Base-by-base conservation (phyloP, 768 basidiomycete species). In the Amanita phalloides region DNA sequence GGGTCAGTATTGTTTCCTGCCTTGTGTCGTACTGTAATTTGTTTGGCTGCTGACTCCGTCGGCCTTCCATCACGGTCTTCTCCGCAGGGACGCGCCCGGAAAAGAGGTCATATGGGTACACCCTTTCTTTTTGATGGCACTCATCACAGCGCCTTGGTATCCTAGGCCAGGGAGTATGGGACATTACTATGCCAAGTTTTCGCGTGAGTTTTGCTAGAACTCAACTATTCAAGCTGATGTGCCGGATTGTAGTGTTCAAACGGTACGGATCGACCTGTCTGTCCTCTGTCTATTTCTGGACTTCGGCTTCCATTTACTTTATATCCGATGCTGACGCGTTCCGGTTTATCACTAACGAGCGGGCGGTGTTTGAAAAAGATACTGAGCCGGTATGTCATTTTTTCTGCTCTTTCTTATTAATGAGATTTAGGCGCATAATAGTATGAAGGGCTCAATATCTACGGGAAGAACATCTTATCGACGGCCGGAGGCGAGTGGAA, bases 401-500 rank as follows among this genome's bases (percentile, higher is more conserved):
- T 44, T 36, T 8, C 0, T 6, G 6, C 8, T 3, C 25, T 45
- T 11, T 14, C 44, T n/a, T 6, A 2, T 10, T 9, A 46, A 14
- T 14, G 6, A 42, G 25, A 32, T 35, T 23, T 35, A 32, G 14
- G 23, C n/a, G 3, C 23, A 25, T 13, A 4, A 28, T 14, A 66
- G 62, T 75, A 76, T 46, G 68, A 72, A 48, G 53, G 66, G 0
- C 37, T 76, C 45, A 71, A 72, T 46, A 66, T 77, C 37, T 76
- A 72, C n/a, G 77, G 77, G 1, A 53, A 52, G 20, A 78, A 73
- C 56, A 50, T 79, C 2, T 57, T 78, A 23, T 67, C 70, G 4
- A 57, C 60, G 0, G 75, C 74, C 46, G 73, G 68, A 5, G 48
- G 66, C 0, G 68, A 72, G n/a, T 78, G 76, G 76, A 71, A 71